A percentile compares a stretch with the other conserved stretches of the same genome.
phyloP scores from a whole-genome alignment of 2,329 filamentous ascomycete genomes.

The Dactylonectria estremocensis region DNA sequence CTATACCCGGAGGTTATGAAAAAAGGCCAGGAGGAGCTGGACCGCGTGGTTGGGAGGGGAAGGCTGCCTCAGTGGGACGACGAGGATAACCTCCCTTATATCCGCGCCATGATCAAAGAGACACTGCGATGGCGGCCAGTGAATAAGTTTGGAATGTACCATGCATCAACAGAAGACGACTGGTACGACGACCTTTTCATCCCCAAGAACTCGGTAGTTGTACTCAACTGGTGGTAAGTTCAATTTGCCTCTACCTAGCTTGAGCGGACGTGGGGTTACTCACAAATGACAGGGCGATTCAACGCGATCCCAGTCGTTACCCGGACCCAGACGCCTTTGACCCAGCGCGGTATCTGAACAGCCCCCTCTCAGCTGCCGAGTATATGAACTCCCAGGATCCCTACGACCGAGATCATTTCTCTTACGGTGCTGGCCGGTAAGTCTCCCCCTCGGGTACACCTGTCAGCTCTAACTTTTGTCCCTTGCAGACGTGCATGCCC shows the following conservation, averaged over 20 bases:
- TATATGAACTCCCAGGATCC: constrained; percentile 22
- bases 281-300: constrained; percentile 28
- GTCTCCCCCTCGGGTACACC: neutral
- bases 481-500: constrained; percentile 26
- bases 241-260: neutral
- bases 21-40: constrained; percentile 53
- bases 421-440: constrained; percentile 34
- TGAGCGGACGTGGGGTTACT: too few species aligned
- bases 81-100: constrained; percentile 57
- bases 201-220: constrained; percentile 34
- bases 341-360: constrained; percentile 28
- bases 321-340: constrained; percentile 27
- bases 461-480: neutral
- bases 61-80: constrained; percentile 57
- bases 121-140: constrained; percentile 59
- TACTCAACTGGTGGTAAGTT: constrained; percentile 36
- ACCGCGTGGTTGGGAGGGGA: constrained; percentile 55
- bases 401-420: constrained; percentile 35
- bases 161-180: constrained; percentile 31
- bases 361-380: constrained; percentile 19
- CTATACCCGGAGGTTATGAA: constrained; percentile 53
- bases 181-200: constrained; percentile 36
- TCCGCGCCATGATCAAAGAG: constrained; percentile 61
- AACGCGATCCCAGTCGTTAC: constrained; percentile 28
- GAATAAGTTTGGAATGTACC: constrained; percentile 35